A percentile compares a stretch with the other conserved stretches of the same genome.
phyloP scores from a whole-genome alignment of 2,329 filamentous ascomycete genomes.

The Parascedosporium putredinis region DNA sequence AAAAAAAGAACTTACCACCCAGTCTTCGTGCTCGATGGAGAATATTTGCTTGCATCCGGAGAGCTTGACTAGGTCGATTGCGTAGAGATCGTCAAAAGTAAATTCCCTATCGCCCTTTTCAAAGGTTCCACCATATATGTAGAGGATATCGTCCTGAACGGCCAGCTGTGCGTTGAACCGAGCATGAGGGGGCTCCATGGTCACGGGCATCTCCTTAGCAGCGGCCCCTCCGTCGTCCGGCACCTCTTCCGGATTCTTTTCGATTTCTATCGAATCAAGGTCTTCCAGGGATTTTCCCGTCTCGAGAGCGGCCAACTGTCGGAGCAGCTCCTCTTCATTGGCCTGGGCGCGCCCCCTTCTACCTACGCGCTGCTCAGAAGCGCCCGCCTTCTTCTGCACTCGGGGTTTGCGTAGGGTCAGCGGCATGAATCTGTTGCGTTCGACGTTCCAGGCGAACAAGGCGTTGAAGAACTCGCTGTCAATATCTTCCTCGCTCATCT shows the following conservation, averaged over 20 bases:
- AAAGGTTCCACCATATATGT: slow-evolving; percentile 90
- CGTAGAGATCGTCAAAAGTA: slow-evolving; percentile 91
- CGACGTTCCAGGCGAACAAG: slow-evolving; percentile 87
- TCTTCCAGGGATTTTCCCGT: slow-evolving; percentile 56
- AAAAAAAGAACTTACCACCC: slow-evolving; percentile 51
- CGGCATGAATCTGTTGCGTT: slow-evolving; percentile 90
- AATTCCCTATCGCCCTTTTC: slow-evolving; percentile 93
- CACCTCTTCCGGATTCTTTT: slow-evolving; percentile 33
- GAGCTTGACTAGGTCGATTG: slow-evolving; percentile 86
- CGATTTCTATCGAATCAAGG: slow-evolving; percentile 35
- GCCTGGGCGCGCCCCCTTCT: slow-evolving; percentile 70
- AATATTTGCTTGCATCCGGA: slow-evolving; percentile 92
- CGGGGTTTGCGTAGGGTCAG: slow-evolving; percentile 67
- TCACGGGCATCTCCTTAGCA: slow-evolving; percentile 52
- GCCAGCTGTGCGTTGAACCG: slow-evolving; percentile 87
- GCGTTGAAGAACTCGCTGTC: slow-evolving; percentile 96
- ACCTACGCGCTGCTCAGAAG: slow-evolving; percentile 40
- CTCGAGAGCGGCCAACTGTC: slow-evolving; percentile 77
- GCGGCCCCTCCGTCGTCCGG: slow-evolving; percentile 47
- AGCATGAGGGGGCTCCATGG: slow-evolving; percentile 76
- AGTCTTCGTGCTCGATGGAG: slow-evolving; percentile 72
- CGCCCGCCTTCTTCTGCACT: slow-evolving; percentile 24
- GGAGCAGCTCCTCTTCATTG: slow-evolving; percentile 81
- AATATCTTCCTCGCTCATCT: slow-evolving; percentile 86
- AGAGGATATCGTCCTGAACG: slow-evolving; percentile 85